A percentile compares a stretch with the other conserved stretches of the same genome.
phyloP scores from a whole-genome alignment of 768 basidiomycete species.

The Dioszegia aurantiaca region DNA sequence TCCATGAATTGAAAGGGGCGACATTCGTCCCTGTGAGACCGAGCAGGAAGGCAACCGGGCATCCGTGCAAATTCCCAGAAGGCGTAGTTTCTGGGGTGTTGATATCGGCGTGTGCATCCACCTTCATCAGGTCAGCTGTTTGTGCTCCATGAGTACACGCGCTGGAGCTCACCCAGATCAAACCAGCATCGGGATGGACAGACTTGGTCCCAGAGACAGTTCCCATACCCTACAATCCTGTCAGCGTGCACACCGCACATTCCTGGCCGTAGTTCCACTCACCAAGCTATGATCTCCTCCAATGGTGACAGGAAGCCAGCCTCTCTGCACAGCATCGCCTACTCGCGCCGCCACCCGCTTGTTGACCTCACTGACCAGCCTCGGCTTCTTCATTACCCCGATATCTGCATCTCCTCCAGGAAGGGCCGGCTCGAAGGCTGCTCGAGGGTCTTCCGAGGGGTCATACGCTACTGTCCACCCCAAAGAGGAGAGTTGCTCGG shows the following conservation, averaged over 20 bases:
- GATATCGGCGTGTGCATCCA: conserved; percentile 97
- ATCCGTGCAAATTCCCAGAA: conserved; percentile 91
- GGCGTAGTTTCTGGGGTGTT: conserved; percentile 80
- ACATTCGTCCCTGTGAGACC: conserved; percentile 56
- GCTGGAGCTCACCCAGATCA: conserved; percentile 65
- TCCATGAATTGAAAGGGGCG: conserved; percentile 57
- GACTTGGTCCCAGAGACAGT: conserved; percentile 84
- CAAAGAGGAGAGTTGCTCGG: conserved; percentile 69
- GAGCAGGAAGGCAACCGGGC: conserved; percentile 93
- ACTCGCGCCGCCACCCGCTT: conserved; percentile 74
- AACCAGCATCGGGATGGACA: conserved; percentile 60
- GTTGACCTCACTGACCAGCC: conserved; percentile 77
- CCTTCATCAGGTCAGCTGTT: conserved; percentile 32
- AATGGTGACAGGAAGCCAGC: conserved; percentile 80
- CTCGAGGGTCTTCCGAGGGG: conserved; percentile 59
- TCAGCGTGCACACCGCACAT: background rate
- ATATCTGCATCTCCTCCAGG: conserved; percentile 66
- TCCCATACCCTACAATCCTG: conserved; percentile 70
- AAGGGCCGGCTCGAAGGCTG: conserved; percentile 21
- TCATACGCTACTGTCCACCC: conserved; percentile 89
- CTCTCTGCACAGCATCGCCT: conserved; percentile 69
- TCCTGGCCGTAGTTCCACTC: conserved; percentile 31
- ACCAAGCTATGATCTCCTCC: conserved; percentile 96
- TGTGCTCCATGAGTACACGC: background rate
- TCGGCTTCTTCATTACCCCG: conserved; percentile 84